phyloP scores from a whole-genome alignment of 495 filamentous ascomycete species.

The Letharia lupina region DNA sequence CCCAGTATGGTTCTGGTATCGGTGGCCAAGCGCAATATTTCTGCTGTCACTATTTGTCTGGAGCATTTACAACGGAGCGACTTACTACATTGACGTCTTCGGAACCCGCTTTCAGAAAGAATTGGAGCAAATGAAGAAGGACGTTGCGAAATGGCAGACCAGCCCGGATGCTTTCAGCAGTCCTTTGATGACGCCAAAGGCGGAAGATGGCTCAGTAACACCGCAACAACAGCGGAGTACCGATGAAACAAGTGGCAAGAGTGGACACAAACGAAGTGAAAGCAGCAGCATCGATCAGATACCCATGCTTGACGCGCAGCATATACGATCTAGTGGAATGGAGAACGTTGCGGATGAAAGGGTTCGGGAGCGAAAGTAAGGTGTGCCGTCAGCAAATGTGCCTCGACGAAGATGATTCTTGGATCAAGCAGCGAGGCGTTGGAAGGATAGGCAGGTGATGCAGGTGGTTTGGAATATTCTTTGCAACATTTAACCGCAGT shows the following conservation, averaged over 20 bases:
- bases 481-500: background rate
- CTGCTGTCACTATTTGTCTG: conserved; percentile 72
- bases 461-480: background rate
- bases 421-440: background rate
- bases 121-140: conserved; percentile 77
- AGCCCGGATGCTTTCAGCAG: conserved; percentile 40
- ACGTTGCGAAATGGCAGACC: conserved; percentile 83
- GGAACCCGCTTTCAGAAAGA: conserved; percentile 96
- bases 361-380: conserved; percentile 9
- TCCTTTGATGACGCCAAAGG: conserved; percentile 34
- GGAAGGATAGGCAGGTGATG: background rate
- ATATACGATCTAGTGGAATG: conserved; percentile 33
- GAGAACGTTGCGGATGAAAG: conserved; percentile 29
- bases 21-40: conserved; percentile 69
- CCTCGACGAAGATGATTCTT: background rate
- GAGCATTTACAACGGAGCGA: conserved; percentile 92
- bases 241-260: conserved; percentile 6
- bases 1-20: conserved; percentile 89
- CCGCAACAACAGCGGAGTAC: conserved; percentile 13
- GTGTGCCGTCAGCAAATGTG: background rate
- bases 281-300: conserved; percentile 44
- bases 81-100: conserved; percentile 96
- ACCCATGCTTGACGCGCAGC: conserved; percentile 44
- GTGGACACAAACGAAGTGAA: conserved; percentile 18
- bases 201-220: conserved; percentile 20